These are phyloP conservation scores for Bruguiera parviflora DNA, from an alignment of 345 rosid species.

Conservation along the genomic window DNA sequence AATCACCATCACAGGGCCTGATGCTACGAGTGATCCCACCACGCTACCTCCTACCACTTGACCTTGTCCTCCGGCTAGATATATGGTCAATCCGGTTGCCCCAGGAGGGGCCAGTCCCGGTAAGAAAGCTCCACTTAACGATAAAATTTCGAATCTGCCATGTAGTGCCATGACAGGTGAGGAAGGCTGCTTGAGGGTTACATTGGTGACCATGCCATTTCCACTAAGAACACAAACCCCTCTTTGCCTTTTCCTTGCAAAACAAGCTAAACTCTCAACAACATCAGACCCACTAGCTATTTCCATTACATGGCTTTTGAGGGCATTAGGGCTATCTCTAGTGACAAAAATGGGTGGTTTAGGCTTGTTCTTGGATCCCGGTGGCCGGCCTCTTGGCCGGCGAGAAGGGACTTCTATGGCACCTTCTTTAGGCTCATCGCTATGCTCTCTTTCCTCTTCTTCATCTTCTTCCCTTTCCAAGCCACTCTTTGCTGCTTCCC, in stretches of 20 bases:
- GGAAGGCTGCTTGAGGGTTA: constrained; percentile 54
- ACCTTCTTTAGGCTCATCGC: constrained; percentile 61
- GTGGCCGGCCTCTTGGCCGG: constrained; percentile 57
- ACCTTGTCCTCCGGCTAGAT: constrained; percentile 30
- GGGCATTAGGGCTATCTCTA: constrained; percentile 65
- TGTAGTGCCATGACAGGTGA: constrained; percentile 28
- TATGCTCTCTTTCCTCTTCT: constrained; percentile 46
- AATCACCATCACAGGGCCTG: constrained; percentile 29
- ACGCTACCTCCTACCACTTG: constrained; percentile 29
- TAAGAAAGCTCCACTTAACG: constrained; percentile 22
- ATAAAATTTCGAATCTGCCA: constrained; percentile 27
- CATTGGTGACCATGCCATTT: constrained; percentile 61
- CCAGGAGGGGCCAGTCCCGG: constrained; percentile 20
- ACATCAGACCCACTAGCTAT: constrained; percentile 56
- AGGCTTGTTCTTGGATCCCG: constrained; percentile 43
- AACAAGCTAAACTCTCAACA: constrained; percentile 53
- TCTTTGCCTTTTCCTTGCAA: constrained; percentile 52
- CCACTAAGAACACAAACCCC: constrained; percentile 61
- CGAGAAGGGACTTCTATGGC: constrained; percentile 51
- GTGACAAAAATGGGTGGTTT: constrained; percentile 64
- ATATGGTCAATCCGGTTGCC: constrained; percentile 26
- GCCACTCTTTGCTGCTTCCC: constrained; percentile 36
- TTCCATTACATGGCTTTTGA: constrained; percentile 64
- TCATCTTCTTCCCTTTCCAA: constrained; percentile 25
- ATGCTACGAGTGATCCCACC: constrained; percentile 22